Base-by-base conservation (phyloP, 2,329 filamentous ascomycete species). In the Penicillium glabrum region DNA sequence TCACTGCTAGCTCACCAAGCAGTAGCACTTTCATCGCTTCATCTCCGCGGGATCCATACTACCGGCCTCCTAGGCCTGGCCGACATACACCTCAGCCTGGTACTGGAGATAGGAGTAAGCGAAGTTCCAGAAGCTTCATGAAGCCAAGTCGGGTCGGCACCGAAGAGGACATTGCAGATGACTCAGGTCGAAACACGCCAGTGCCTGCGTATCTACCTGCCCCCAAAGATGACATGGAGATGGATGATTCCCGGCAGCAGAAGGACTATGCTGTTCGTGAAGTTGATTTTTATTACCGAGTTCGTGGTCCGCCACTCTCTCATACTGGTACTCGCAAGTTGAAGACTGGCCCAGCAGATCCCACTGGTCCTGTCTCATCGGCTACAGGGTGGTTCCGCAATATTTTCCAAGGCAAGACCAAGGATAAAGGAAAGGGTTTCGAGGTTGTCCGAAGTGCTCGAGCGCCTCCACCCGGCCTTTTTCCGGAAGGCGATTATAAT, bases 261-360 rank as follows among this genome's bases (percentile, higher is more conserved):
- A 88, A 89, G 1, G 93, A 99, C 69, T 98, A 98, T 70, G 89
- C 93, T 2, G 95, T 93, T 1, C 88, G 95, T 54, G 95, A 99
- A 74, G 91, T 96, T 0, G 95, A 99, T 72, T 96, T 96, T 68
- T 98, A 98, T 75, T 98, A 99, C 68, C 90, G 92, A 10, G 89
- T 96, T 19, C 86, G 95, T 33, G 95, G 95, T 0, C 91, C 92
- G 21, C 91, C 93, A 1, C 78, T 98, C 13, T 93, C 91, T 1
- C 90, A 91, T 58, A 86, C 86, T 3, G 89, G 89, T 0, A 91
- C 90, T 21, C 84, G 95, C 49, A 93, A 90, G 70, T 80, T 97
- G 50, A 93, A 95, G 67, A 99, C 95, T 5, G 95, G 95, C 0
- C 95, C 95, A 2, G 92, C 93, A 9, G 93, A 99, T 77, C 95